Conservation (phyloP, 2,329 filamentous ascomycete species). For the Claviceps maximensis region DNA sequence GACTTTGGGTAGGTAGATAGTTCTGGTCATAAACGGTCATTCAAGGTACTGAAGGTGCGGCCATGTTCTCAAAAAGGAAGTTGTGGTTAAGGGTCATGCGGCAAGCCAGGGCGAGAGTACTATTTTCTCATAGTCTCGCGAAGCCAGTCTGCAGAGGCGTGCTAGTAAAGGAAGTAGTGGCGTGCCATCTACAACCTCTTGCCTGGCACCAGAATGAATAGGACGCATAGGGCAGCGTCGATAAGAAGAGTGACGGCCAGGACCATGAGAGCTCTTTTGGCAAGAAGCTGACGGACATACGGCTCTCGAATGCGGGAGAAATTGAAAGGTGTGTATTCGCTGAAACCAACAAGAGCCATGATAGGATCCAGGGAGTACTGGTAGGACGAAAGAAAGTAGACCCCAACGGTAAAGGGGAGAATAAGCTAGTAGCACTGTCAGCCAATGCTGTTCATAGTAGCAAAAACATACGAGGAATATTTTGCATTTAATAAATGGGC, state of each 20-base stretch:
- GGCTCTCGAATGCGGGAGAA: slow-evolving; percentile 82
- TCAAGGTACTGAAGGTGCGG: neutral
- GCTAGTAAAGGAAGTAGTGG: neutral
- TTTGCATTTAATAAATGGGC: neutral
- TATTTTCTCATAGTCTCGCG: neutral
- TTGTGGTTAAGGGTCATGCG: neutral
- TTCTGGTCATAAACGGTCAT: slow-evolving; percentile 6
- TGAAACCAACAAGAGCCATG: slow-evolving; percentile 76
- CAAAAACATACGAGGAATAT: neutral
- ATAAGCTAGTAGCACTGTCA: slow-evolving; percentile 39
- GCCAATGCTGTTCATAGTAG: slow-evolving; percentile 6
- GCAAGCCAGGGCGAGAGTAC: neutral
- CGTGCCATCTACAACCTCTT: slow-evolving; percentile 48
- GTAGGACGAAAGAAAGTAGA: slow-evolving; percentile 81
- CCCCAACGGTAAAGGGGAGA: slow-evolving; percentile 79
- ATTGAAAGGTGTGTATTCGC: slow-evolving; percentile 92
- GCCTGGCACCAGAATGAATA: slow-evolving; percentile 93
- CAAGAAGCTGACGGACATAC: slow-evolving; percentile 75
- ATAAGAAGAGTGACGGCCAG: slow-evolving; percentile 61
- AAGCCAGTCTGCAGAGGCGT: neutral
- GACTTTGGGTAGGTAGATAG: neutral
- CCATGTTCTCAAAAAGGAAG: slow-evolving; percentile 3
- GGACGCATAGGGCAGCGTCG: slow-evolving; percentile 67
- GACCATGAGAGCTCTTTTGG: slow-evolving; percentile 72
- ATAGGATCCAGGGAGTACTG: slow-evolving; percentile 93